These are phyloP conservation scores for Terfezia boudieri DNA, from an alignment of 495 filamentous ascomycete genomes.

Conservation along the genomic window DNA sequence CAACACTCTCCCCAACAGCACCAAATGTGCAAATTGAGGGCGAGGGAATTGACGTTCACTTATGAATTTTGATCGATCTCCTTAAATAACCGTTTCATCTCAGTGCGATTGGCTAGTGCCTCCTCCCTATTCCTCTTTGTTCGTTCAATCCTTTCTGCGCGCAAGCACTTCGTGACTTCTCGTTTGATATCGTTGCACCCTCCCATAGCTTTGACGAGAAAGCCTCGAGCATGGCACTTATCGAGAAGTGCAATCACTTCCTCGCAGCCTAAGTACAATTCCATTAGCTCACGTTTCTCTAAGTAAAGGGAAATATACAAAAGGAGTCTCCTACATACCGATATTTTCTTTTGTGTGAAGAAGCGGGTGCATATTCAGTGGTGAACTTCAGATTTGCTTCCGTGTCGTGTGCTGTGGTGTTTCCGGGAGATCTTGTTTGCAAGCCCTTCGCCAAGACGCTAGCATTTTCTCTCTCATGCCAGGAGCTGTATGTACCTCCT, in stretches of 20 bases:
- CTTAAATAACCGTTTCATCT: slow-evolving; percentile 52
- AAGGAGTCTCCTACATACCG: slow-evolving; percentile 31
- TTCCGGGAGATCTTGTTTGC: not conserved
- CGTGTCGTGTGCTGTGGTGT: not conserved
- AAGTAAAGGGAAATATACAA: not conserved
- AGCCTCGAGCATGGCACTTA: slow-evolving; percentile 83
- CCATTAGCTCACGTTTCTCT: not conserved
- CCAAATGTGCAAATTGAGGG: too few species aligned
- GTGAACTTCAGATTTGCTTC: too few species aligned
- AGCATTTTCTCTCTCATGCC: too few species aligned
- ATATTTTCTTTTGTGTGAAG: slow-evolving; percentile 74
- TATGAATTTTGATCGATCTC: slow-evolving; percentile 59
- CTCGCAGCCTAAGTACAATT: slow-evolving; percentile 47
- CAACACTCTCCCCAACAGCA: too few species aligned
- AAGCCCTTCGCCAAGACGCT: too few species aligned
- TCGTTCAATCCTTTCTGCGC: slow-evolving; percentile 51
- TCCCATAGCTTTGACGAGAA: slow-evolving; percentile 67
- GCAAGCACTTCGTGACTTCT: slow-evolving; percentile 60
- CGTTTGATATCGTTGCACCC: slow-evolving; percentile 75
- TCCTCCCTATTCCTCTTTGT: slow-evolving; percentile 52
- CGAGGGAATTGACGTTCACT: slow-evolving; percentile 2
- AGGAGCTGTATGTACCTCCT: too few species aligned
- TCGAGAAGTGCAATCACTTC: slow-evolving; percentile 82
- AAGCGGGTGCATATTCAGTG: slow-evolving; percentile 73
- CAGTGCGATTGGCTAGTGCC: slow-evolving; percentile 42